A percentile compares a stretch with the other conserved stretches of the same genome.
phyloP scores from a whole-genome alignment of 2,329 filamentous ascomycete genomes.

The Paecilomyces dactylethromorphus region DNA sequence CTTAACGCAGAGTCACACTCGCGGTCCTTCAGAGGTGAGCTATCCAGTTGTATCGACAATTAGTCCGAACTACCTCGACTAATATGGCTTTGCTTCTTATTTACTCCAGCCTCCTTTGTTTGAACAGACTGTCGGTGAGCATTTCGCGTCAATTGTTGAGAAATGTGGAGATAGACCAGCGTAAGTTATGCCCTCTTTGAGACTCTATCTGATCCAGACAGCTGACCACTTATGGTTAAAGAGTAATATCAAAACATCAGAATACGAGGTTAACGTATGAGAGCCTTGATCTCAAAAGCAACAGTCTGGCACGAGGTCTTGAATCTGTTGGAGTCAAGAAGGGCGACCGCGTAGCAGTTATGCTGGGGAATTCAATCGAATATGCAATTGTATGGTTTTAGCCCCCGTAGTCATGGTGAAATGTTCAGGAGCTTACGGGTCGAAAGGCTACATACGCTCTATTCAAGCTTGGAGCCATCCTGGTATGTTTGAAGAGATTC shows the following conservation, averaged over 20 bases:
- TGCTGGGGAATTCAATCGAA: slow-evolving; percentile 76
- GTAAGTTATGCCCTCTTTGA: slow-evolving; percentile 29
- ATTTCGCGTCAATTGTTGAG: slow-evolving; percentile 39
- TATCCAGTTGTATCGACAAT: neutral
- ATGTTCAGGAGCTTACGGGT: slow-evolving; percentile 8
- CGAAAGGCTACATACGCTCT: slow-evolving; percentile 65
- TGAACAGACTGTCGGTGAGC: slow-evolving; percentile 41
- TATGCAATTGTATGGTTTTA: slow-evolving; percentile 60
- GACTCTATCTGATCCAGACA: neutral
- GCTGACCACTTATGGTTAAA: slow-evolving; percentile 14
- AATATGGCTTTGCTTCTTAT: neutral
- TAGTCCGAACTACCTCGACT: neutral
- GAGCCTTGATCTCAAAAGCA: slow-evolving; percentile 67
- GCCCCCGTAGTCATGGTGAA: neutral
- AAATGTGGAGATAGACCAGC: slow-evolving; percentile 44
- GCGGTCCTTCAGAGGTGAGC: slow-evolving; percentile 23
- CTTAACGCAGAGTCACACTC: slow-evolving; percentile 22
- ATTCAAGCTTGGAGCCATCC: slow-evolving; percentile 88
- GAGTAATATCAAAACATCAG: slow-evolving; percentile 57
- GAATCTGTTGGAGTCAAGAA: slow-evolving; percentile 66
- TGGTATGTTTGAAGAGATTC: slow-evolving; percentile 45
- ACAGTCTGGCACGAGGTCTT: slow-evolving; percentile 66
- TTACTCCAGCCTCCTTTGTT: slow-evolving; percentile 36
- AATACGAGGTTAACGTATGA: slow-evolving; percentile 63
- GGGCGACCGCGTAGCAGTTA: slow-evolving; percentile 79